phyloP scores from a whole-genome alignment of 2,329 filamentous ascomycete species.

The Arthrobotrys entomopaga region DNA sequence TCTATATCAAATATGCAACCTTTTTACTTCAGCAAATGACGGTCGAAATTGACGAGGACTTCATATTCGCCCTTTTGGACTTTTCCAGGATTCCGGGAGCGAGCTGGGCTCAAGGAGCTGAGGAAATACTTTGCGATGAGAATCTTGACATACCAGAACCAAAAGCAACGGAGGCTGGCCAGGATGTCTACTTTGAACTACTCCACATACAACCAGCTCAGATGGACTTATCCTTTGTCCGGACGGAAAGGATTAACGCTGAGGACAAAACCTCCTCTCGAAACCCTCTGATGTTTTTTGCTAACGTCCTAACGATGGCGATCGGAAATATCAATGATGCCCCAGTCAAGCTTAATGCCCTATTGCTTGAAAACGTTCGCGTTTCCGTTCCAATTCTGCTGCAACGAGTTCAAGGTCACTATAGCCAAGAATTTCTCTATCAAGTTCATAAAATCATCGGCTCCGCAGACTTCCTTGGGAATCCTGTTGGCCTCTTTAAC shows the following conservation, averaged over 20 bases:
- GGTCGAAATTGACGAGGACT: slow-evolving; percentile 95
- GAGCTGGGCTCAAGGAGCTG: slow-evolving; percentile 83
- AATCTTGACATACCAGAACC: slow-evolving; percentile 91
- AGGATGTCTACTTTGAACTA: slow-evolving; percentile 98
- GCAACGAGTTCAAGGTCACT: slow-evolving; percentile 89
- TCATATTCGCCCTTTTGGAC: slow-evolving; percentile 94
- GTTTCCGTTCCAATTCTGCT: slow-evolving; percentile 85
- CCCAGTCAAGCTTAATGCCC: slow-evolving; percentile 88
- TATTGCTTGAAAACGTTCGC: slow-evolving; percentile 93
- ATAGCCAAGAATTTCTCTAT: slow-evolving; percentile 93
- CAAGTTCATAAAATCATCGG: slow-evolving; percentile 98
- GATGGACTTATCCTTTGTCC: slow-evolving; percentile 94
- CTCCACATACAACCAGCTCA: slow-evolving; percentile 98
- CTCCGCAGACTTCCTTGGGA: slow-evolving; percentile 96
- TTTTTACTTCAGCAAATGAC: slow-evolving; percentile 97
- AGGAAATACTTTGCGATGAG: slow-evolving; percentile 88
- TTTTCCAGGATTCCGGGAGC: slow-evolving; percentile 93
- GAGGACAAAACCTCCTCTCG: slow-evolving; percentile 90
- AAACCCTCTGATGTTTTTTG: slow-evolving; percentile 97
- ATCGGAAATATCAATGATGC: slow-evolving; percentile 99
- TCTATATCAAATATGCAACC: slow-evolving; percentile 98
- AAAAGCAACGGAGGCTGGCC: slow-evolving; percentile 80
- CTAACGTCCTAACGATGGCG: slow-evolving; percentile 99
- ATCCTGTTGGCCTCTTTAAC: slow-evolving; percentile 97
- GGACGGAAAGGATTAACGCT: slow-evolving; percentile 94